A percentile compares a stretch with the other conserved stretches of the same genome.
phyloP scores from a whole-genome alignment of 1,139 yeast genomes.

The Pichia norvegensis region DNA sequence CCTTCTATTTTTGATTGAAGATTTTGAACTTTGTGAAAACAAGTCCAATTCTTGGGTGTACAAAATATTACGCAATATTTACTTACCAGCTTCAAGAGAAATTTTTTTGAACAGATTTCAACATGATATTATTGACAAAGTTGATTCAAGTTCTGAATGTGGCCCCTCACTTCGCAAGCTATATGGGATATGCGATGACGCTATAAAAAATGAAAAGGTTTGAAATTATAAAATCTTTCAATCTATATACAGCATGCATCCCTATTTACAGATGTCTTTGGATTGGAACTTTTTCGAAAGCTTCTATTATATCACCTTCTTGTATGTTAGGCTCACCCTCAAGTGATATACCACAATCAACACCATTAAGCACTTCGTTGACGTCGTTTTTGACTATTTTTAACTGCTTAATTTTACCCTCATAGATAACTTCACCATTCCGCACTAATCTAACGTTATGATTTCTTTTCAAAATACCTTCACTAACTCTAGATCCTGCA shows the following conservation, averaged over 20 bases:
- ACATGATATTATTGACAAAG: not conserved
- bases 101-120: constrained; percentile 2
- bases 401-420: constrained; percentile 65
- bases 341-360: constrained; percentile 83
- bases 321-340: constrained; percentile 51
- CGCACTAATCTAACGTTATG: constrained; percentile 60
- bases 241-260: constrained; percentile 13
- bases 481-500: constrained; percentile 84
- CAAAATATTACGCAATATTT: constrained; percentile 10
- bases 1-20: constrained; percentile 2
- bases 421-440: constrained; percentile 41
- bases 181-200: not conserved
- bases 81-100: constrained; percentile 20
- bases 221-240: too few species aligned
- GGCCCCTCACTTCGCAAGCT: not conserved
- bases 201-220: not conserved
- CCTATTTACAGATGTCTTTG: constrained; percentile 53
- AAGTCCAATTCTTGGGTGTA: constrained; percentile 12
- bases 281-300: constrained; percentile 61
- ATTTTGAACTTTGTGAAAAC: constrained; percentile 2
- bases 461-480: constrained; percentile 59
- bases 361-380: constrained; percentile 69
- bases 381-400: constrained; percentile 82
- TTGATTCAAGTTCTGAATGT: not conserved
- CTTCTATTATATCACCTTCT: constrained; percentile 69